phyloP scores from a whole-genome alignment of 352 stramenopile genomes.

The Phytophthora pinifolia region DNA sequence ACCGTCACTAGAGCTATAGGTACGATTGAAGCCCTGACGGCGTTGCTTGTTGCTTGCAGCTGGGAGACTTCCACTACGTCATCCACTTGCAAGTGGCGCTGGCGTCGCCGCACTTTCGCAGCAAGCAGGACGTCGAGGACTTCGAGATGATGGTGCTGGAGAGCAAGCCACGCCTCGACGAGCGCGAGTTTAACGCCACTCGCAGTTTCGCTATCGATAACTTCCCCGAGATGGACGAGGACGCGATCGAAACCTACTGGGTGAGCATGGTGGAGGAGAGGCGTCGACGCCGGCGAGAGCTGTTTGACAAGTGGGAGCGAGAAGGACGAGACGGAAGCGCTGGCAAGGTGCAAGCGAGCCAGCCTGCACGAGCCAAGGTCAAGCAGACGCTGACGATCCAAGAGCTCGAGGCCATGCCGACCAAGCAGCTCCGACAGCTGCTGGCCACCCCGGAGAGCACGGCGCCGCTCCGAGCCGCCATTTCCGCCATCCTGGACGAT shows the following conservation, averaged over 20 bases:
- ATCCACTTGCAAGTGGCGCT: conserved; percentile 70
- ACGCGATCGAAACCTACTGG: conserved; percentile 79
- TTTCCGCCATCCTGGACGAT: conserved; percentile 51
- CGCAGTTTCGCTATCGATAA: conserved; percentile 81
- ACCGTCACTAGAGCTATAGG: not conserved
- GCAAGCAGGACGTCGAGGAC: conserved; percentile 45
- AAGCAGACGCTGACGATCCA: conserved; percentile 49
- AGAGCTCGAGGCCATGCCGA: conserved; percentile 46
- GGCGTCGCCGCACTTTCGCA: conserved; percentile 72
- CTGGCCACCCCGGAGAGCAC: conserved; percentile 34
- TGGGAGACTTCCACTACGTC: conserved; percentile 81
- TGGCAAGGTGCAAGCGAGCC: not conserved
- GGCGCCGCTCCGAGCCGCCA: conserved; percentile 35
- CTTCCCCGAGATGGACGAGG: conserved; percentile 85
- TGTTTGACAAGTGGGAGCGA: conserved; percentile 57
- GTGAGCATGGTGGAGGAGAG: conserved; percentile 64
- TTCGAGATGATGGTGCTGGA: conserved; percentile 84
- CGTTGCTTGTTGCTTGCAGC: conserved; percentile 20
- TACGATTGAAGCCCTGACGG: not conserved
- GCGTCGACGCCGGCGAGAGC: conserved; percentile 32
- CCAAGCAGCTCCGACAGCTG: conserved; percentile 52
- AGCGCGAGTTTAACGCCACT: conserved; percentile 30
- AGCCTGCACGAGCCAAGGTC: conserved; percentile 6
- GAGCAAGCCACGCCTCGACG: conserved; percentile 39
- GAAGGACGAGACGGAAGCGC: conserved; percentile 9